Evolutionary conservation across 257 asterid species (phyloP), one percentile per base, ranked within the genome.

Genomic region (Solanum medicagineum): DNA sequence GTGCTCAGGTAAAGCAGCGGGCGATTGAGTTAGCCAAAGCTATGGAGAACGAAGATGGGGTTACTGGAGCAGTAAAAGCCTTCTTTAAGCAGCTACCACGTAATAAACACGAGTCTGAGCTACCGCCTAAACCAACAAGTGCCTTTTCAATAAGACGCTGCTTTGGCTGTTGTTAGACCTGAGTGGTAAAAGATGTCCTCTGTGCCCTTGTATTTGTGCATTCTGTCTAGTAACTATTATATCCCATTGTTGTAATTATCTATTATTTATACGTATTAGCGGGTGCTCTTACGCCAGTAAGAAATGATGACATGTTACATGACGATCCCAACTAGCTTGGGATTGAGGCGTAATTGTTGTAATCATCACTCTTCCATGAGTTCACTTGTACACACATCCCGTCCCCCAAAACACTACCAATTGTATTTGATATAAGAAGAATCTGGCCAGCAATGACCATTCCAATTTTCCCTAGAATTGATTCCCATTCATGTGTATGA

Each of bases 41-140:
- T 40, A 94, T 95, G 99, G 97, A 94, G 83, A 90, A 90, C 11
- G 99, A 95, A 88, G 98, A 95, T 83, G 98, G 99, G 20, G 99
- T 93, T 32, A 40, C 87, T 0, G 98, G 99, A 29, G 99, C 98
- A 8, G 97, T 95, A 87, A 87, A 90, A 47, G 94, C 99, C 62
- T 95, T 95, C 63, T 86, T 91, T 71, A 93, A 89, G 81, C 98
- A 95, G 81, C 91, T 89, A 84, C 92, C 95, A 12, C 86, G 53
- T 1, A 47, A 73, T 49, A 89, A 83, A 29, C 65, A 19, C 2
- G 53, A 86, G 74, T 62, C 87, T 15, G 84, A 85, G 68, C 70
- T 87, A 81, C 86, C 84, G n/a, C 51, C 86, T 0, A 87, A 14
- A 15, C 85, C 74, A 12, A 20, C 90, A 3, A 84, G 81, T 20